These are phyloP conservation scores for Talinum fruticosum DNA, from an alignment of 148 eudicot species.

Conservation along the genomic window DNA sequence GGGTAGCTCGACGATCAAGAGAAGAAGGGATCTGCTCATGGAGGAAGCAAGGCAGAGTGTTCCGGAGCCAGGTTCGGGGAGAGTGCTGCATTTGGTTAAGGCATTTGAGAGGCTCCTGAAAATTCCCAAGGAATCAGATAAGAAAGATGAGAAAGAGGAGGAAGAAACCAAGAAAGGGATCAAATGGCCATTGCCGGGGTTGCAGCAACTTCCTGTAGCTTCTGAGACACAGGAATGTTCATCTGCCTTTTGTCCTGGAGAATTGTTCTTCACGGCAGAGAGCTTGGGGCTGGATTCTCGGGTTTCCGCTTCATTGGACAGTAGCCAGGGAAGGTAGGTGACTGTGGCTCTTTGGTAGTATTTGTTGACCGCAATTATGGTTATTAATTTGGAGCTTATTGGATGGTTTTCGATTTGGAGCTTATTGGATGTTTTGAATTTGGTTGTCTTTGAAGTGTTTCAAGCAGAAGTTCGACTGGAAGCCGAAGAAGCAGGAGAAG, in stretches of 20 bases:
- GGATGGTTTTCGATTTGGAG: slow-evolving; percentile 1
- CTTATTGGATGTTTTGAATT: slow-evolving; percentile 14
- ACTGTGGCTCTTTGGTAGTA: neutral
- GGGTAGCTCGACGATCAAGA: slow-evolving; percentile 43
- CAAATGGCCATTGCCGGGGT: slow-evolving; percentile 67
- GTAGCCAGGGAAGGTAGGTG: slow-evolving; percentile 64
- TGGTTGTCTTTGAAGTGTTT: slow-evolving; percentile 35
- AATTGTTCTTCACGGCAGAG: slow-evolving; percentile 60
- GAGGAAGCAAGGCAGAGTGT: slow-evolving; percentile 61
- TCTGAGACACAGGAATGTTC: slow-evolving; percentile 45
- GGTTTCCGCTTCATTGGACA: slow-evolving; percentile 53
- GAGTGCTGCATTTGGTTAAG: slow-evolving; percentile 73
- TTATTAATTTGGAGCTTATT: slow-evolving; percentile 11
- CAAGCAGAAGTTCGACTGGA: slow-evolving; percentile 54
- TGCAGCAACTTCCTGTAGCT: slow-evolving; percentile 38
- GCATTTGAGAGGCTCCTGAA: slow-evolving; percentile 71
- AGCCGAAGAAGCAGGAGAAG: slow-evolving; percentile 50
- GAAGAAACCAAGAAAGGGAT: slow-evolving; percentile 30
- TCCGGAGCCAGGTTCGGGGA: slow-evolving; percentile 68
- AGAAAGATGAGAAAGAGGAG: slow-evolving; percentile 32
- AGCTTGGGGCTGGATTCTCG: slow-evolving; percentile 65
- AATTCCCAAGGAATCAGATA: slow-evolving; percentile 39
- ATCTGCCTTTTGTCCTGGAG: slow-evolving; percentile 64
- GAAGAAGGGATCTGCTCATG: slow-evolving; percentile 63
- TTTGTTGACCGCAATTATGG: neutral